A percentile compares a stretch with the other conserved stretches of the same genome.
Evolutionary conservation across 2,329 filamentous ascomycete genomes (phyloP).

Genomic region (Talaromyces sp.): DNA sequence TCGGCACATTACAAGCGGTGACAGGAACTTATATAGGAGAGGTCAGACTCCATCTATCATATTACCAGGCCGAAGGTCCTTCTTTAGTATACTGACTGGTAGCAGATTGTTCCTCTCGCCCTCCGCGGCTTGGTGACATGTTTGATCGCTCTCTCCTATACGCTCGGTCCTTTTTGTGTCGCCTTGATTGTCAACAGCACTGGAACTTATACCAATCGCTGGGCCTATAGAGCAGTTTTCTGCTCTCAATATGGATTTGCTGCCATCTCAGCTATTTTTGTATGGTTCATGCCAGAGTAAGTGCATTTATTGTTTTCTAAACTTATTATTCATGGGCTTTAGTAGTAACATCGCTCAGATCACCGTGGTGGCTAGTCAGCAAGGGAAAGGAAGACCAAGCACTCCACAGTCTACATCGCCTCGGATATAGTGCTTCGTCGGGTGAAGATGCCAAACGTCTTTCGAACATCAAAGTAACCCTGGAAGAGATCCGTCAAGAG

Average conservation of each 20-base stretch:
- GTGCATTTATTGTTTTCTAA: background rate
- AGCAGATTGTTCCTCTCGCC: slow-evolving; percentile 36
- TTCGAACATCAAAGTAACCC: background rate
- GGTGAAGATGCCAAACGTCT: background rate
- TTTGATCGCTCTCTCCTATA: slow-evolving; percentile 41
- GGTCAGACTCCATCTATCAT: background rate
- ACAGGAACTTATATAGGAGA: slow-evolving; percentile 37
- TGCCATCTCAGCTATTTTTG: slow-evolving; percentile 29
- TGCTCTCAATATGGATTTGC: slow-evolving; percentile 43
- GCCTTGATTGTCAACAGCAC: slow-evolving; percentile 40
- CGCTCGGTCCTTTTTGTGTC: slow-evolving; percentile 39
- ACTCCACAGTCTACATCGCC: background rate
- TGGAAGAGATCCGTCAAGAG: slow-evolving; percentile 22
- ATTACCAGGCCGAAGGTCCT: too few species aligned
- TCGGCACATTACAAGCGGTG: slow-evolving; percentile 39
- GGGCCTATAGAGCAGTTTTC: slow-evolving; percentile 45
- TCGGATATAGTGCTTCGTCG: background rate
- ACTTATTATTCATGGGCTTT: too few species aligned
- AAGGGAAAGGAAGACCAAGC: background rate
- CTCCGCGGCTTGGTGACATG: slow-evolving; percentile 37
- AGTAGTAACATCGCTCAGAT: background rate
- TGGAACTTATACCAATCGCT: slow-evolving; percentile 35
- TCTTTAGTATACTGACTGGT: background rate
- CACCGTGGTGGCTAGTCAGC: background rate
- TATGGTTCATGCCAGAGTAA: slow-evolving; percentile 4